These are phyloP conservation scores for Metarhizium guizhouense DNA, from an alignment of 2,329 filamentous ascomycete genomes.

Conservation along the genomic window DNA sequence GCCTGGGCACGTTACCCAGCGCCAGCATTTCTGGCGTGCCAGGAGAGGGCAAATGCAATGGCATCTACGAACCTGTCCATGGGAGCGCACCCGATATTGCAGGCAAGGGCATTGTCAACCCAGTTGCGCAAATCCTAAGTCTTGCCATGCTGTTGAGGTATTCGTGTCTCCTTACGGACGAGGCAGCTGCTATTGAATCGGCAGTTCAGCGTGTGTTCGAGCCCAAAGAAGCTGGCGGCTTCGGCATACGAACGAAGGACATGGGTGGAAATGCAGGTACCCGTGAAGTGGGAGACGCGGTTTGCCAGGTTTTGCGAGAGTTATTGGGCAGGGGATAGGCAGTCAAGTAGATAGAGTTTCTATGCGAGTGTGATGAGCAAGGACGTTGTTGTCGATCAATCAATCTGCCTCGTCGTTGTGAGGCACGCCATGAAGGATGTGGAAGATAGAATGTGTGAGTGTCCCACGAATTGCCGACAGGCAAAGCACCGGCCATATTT, in stretches of 20 bases:
- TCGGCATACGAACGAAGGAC: conserved; percentile 53
- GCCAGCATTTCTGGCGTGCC: no score
- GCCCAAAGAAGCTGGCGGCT: conserved; percentile 25
- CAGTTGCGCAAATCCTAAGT: conserved; percentile 61
- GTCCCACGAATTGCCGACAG: no score
- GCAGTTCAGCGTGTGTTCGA: conserved; percentile 46
- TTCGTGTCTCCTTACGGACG: conserved; percentile 40
- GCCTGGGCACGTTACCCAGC: no score
- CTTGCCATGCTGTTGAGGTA: conserved; percentile 70
- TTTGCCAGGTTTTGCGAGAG: conserved; percentile 25
- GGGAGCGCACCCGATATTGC: conserved; percentile 64
- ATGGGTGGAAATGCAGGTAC: conserved; percentile 69
- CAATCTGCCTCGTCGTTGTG: no score
- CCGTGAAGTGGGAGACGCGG: conserved; percentile 64
- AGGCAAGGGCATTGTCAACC: conserved; percentile 58
- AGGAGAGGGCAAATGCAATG: conserved; percentile 38
- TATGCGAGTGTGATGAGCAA: no score
- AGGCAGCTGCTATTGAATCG: no score
- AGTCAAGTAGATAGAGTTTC: no score
- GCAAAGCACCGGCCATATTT: no score
- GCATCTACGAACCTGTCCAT: conserved; percentile 72
- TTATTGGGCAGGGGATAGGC: not conserved
- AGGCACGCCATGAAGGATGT: no score
- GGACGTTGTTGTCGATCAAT: no score
- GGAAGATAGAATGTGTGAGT: no score